Base-by-base conservation (phyloP, 148 eudicot genomes). In the Rhododendron mucronatum region DNA sequence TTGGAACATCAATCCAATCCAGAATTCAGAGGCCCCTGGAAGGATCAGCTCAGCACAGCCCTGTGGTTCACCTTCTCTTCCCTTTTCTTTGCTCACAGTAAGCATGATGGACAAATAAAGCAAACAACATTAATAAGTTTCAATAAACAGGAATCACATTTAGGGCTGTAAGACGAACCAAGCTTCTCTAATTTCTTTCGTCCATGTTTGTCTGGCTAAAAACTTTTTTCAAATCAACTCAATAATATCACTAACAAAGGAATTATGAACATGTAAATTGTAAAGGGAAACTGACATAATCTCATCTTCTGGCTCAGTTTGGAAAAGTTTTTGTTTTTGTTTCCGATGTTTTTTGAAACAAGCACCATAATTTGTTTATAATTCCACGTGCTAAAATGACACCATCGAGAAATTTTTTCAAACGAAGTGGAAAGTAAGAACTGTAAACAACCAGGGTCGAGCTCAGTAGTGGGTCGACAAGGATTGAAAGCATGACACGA, bases 41-140 rank as follows among this genome's bases (percentile, higher is more conserved):
- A 35, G 51, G 57, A 87, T 30, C 91, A 91, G 39, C 85, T 91
- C 1, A 82, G 87, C 79, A 85, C 80, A 35, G 85, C 88, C 8
- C 37, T 84, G 9, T 88, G 90, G 90, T 91, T 89, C 85, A 86
- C 89, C 7, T 81, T 87, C 88, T 30, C 78, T 76, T 87, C 91
- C 41, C 86, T 91, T 35, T 88, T 86, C 88, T 89, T 88, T 44
- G 86, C 93, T 44, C 93, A 88, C 26, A 59, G 93, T 91, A 82
- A 91, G 91, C 84, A 59, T 81, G 11, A 7, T 33, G 23, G 21
- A 18, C 53, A 4, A 9, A 78, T 3, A 44, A 41, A 45, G 28
- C 75, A 8, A 44, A 23, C 2, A 39, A 21, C n/a, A 44, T 78
- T 2, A 78, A 78, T 78, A 21, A 74, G 1, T 73, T 30, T 74